Base-by-base conservation (phyloP, 2,329 filamentous ascomycete species). In the Colletotrichum scovillei region DNA sequence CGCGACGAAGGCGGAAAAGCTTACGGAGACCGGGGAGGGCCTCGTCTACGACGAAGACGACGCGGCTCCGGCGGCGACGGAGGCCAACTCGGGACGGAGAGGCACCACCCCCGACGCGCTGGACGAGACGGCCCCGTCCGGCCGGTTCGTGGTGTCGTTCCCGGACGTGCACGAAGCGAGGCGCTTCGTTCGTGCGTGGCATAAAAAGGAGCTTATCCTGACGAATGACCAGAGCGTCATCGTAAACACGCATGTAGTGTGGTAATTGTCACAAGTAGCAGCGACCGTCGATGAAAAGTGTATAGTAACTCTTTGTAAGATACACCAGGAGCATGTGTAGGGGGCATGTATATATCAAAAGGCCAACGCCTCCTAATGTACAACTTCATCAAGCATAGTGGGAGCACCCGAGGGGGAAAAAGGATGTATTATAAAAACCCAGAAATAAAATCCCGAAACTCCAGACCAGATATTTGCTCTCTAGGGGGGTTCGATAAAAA, bases 401-500 rank as follows among this genome's bases (percentile, higher is more conserved):
- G 19, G 14, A n/a, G n/a, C 49, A 9, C 6, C 22, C 11, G 30
- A 19, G 32, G 52, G 16, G 16, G 16, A 16, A 68, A 49, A 56
- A 66, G 49, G 59, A 69, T 80, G 80, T 84, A 86, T 86, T 85
- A 85, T 79, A 82, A 56, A 56, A 60, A 57, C 57, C 81, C 83
- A 78, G 78, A 80, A 81, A 80, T 78, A 82, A n/a, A 71, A 85
- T 80, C 76, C 81, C 83, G 82, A 81, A 86, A 87, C 85, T 87
- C 85, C 85, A 79, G 80, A 84, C 84, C 84, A 80, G 78, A 81
- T 82, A 84, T 82, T 82, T 83, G 81, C 81, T 84, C 81, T 82
- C 80, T 82, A 72, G 49, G 62, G 63, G 78, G 78, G 78, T 76
- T 42, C 16, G 38, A 49, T 49, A 3, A 79, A 62, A 56, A 64